Conservation (phyloP, 345 rosid genomes). For the Pistacia integerrima region DNA sequence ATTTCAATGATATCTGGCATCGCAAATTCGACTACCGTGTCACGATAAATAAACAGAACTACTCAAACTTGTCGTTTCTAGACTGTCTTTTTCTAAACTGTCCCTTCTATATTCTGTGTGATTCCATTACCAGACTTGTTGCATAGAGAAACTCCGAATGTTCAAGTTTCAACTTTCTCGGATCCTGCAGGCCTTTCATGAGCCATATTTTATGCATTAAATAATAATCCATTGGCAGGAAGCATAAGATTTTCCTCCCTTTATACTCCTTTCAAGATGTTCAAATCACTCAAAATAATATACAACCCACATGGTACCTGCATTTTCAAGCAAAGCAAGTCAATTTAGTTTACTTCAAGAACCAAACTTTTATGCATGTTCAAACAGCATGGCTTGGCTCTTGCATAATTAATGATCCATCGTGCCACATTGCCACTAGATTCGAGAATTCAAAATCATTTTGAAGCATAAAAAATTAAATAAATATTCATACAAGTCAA, state of each 20-base stretch:
- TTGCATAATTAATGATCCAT: not conserved
- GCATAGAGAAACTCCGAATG: conserved; percentile 22
- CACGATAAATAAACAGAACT: too few species aligned
- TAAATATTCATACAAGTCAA: conserved; percentile 13
- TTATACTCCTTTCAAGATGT: not conserved
- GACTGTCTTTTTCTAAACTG: not conserved
- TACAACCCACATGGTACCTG: not conserved
- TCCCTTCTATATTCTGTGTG: not conserved
- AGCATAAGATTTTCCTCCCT: not conserved
- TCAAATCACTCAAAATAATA: not conserved
- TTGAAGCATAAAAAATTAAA: not conserved
- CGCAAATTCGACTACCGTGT: too few species aligned
- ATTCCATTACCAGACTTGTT: not conserved
- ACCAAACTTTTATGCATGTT: not conserved
- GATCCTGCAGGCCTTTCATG: conserved; percentile 33
- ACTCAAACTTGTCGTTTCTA: not conserved
- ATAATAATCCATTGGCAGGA: not conserved
- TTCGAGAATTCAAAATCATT: conserved; percentile 19
- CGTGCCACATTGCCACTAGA: conserved; percentile 19
- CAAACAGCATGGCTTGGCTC: not conserved
- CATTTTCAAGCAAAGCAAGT: not conserved
- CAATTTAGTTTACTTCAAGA: not conserved
- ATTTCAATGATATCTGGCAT: not conserved
- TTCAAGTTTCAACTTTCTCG: conserved; percentile 24
- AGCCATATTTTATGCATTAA: conserved; percentile 9